A percentile compares a stretch with the other conserved stretches of the same genome.
Evolutionary conservation across 257 asterid species (phyloP).

Genomic region (Ehretia macrophylla): DNA sequence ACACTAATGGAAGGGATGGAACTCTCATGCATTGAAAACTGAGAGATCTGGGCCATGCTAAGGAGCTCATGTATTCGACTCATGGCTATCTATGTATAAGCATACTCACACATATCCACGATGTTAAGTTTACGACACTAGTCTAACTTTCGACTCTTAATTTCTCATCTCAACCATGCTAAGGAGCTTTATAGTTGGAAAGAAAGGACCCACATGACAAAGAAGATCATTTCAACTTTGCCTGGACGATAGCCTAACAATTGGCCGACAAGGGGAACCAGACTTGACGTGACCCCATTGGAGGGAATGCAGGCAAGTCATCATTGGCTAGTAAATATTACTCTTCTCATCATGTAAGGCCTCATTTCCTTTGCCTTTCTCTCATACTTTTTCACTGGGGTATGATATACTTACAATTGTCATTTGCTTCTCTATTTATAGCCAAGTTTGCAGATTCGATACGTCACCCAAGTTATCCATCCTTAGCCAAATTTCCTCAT

Average conservation of each 20-base stretch:
- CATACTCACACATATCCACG: too few species aligned
- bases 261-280: not conserved
- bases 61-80: too few species aligned
- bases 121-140: too few species aligned
- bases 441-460: not conserved
- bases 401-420: not conserved
- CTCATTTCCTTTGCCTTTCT: not conserved
- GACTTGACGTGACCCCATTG: too few species aligned
- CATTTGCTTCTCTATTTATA: not conserved
- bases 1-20: too few species aligned
- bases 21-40: too few species aligned
- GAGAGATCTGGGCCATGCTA: too few species aligned
- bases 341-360: not conserved
- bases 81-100: too few species aligned
- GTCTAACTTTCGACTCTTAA: too few species aligned
- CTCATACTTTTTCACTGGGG: not conserved
- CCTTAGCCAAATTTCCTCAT: too few species aligned
- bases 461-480: not conserved
- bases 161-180: too few species aligned
- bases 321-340: slow-evolving; percentile 2
- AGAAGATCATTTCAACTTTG: slow-evolving; percentile 1
- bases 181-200: not conserved
- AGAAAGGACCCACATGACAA: not conserved
- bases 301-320: slow-evolving; percentile 4
- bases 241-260: not conserved